Base-by-base conservation (phyloP, 108 stramenopile species). In the Skeletonema costatum region DNA sequence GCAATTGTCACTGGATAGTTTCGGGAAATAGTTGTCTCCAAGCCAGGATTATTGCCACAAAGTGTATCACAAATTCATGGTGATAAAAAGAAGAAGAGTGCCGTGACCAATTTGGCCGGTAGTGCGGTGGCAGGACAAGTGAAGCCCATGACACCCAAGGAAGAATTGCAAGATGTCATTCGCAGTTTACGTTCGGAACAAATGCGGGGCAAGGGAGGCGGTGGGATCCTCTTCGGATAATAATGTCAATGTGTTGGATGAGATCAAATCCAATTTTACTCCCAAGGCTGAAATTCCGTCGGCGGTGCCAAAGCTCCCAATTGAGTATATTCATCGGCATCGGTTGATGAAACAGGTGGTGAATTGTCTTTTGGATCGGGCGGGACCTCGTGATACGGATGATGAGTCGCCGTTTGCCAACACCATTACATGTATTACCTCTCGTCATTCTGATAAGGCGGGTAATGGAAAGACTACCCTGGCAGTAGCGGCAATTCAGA, bases 391-490 rank as follows among this genome's bases (percentile, higher is more conserved):
- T 25, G 92, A 95, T 46, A 83, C 76, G 10, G 90, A 90, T 71
- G 89, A 89, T 5, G 86, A 87, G 30, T 41, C 66, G 9, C 68
- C 71, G 6, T 76, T 76, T 32, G 85, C 86, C 21, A 78, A 88
- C 19, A 78, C 87, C 17, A 90, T 95, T 35, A 95, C 94, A 0
- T 92, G 89, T 41, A 92, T 95, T 59, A 95, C 94, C 19, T 95
- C 94, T 4, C 82, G 94, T 12, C 94, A 95, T 70, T 87, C 89
- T 0, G 94, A 95, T 76, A 95, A 95, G 81, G 92, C 94, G 19
- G 94, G 94, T 14, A 95, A 95, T 70, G 94, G 94, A 41, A 95
- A 95, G 71, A 91, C 94, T 4, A 95, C 88, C 25, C 66, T 95
- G 61, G 94, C 94, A 0, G 90, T 91, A 36, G 94, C 94, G n/a